Base-by-base conservation (phyloP, 1,139 yeast genomes). In the Taphrina communis region DNA sequence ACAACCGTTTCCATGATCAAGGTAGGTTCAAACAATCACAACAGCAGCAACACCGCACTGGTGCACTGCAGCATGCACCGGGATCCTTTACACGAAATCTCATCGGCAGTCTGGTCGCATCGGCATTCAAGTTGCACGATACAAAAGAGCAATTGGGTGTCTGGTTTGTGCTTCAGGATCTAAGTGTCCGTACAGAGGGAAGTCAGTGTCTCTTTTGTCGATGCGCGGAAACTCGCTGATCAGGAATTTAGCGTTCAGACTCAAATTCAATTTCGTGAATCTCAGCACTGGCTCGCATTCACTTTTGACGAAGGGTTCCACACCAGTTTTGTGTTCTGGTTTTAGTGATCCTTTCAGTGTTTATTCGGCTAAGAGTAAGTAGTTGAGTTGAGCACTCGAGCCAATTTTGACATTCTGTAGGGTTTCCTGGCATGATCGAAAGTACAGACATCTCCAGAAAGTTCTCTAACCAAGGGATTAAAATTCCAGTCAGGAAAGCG, bases 341-440 rank as follows among this genome's bases (percentile, higher is more conserved):
- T 80, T 78, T 70, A 78, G 81, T 19, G 76, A 78, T 14, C 73
- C 77, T 3, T 80, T 81, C 73, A 75, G 74, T 52, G 82, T 80
- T 1, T 81, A 77, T 70, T 78, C 81, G 36, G 83, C 83, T 1
- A 81, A 81, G 71, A 53, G 61, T 58, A 44, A 7, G 42, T 12
- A 17, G 4, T 12, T 19, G 50, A 7, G 9, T 50, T 3, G 12
- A 39, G 50, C n/a, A 12, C 21, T 56, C 6, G 7, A 21, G 9
- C 19, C 35, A 6, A 50, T 8, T 39, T 21, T 17, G 46, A 35
- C 50, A 39, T 12, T 19, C n/a, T 39, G 7, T 35, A 58, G 79
- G 78, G 71, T 81, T 81, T 70, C 83, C 83, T 0, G 83, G 83
- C 8, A 83, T 81, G 35, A 80, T 80, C 56, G 82, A 81, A 62